These are phyloP conservation scores for Gossypium anomalum DNA, from an alignment of 345 rosid species.

Conservation along the genomic window DNA sequence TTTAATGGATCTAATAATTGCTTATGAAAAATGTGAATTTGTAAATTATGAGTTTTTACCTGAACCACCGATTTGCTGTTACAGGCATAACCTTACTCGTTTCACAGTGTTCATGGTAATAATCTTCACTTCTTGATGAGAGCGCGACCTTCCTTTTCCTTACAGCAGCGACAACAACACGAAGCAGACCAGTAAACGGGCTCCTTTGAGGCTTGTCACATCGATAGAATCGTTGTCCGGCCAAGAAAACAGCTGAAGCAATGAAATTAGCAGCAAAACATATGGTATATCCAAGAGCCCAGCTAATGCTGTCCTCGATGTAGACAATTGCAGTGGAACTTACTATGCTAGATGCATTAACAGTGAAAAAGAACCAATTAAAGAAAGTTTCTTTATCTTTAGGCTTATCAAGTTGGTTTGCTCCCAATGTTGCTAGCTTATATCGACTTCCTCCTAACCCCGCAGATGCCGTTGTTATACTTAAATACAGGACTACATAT, in stretches of 20 bases:
- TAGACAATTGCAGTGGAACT: slow-evolving; percentile 18
- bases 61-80: slow-evolving; percentile 22
- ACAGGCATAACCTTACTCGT: not conserved
- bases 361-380: slow-evolving; percentile 25
- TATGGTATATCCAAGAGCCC: slow-evolving; percentile 27
- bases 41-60: slow-evolving; percentile 8
- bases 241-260: slow-evolving; percentile 14
- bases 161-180: slow-evolving; percentile 23
- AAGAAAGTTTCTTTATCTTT: slow-evolving; percentile 24
- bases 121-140: slow-evolving; percentile 8
- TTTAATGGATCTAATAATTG: not conserved
- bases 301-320: slow-evolving; percentile 22
- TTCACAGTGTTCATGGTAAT: slow-evolving; percentile 14
- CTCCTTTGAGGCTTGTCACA: slow-evolving; percentile 19
- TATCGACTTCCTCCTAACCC: slow-evolving; percentile 25
- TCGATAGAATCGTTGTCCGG: slow-evolving; percentile 15
- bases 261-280: slow-evolving; percentile 15
- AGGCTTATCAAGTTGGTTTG: slow-evolving; percentile 23
- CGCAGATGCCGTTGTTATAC: slow-evolving; percentile 10
- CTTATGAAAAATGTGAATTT: not conserved
- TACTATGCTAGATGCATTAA: slow-evolving; percentile 4
- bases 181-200: slow-evolving; percentile 14
- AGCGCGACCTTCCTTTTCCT: slow-evolving; percentile 12
- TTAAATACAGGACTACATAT: slow-evolving; percentile 5
- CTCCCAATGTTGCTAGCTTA: slow-evolving; percentile 28